Evolutionary conservation across 2,329 filamentous ascomycete genomes (phyloP), one percentile per base, ranked within the genome.

Genomic region (Neurospora sp.): DNA sequence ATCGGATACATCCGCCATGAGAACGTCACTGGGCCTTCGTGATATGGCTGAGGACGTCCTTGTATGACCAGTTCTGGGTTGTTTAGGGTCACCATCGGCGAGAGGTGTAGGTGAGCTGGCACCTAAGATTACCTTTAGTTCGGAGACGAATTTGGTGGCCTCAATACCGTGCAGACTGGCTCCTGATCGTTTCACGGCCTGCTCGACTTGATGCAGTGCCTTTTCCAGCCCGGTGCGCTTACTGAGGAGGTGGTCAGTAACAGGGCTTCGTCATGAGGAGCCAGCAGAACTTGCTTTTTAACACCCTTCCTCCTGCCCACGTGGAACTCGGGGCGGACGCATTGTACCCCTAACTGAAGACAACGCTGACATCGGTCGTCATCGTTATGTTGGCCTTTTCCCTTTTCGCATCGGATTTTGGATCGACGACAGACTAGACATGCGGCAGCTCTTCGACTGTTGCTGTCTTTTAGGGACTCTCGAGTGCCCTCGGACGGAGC

Each of bases 191-290:
- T 86, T 84, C 69, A 90, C 81, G 12, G 89, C 91, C 77, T 92
- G 88, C 75, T 92, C 89, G 71, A 93, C 89, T 76, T 92, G 90
- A 75, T 87, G 88, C 23, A 93, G 85, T 3, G 90, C 90, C 79
- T 92, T 92, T 72, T 92, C 90, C 38, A 92, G 80, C 0, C 91
- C 91, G 17, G 88, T 90, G 52, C 91, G 87, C 79, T 93, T 93
- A 78, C 90, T 92, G 72, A 17, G 46, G 11, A 69, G 2, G 17
- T 70, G 74, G 76, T 74, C 66, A 72, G 67, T 66, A 69, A 38
- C 67, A 33, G 52, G 12, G 23, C 15, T 17, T 10, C 15, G 52
- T 17, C 3, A 67, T 39, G 69, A 6, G 33, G 41, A 28, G 5
- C 66, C 11, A 11, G 57, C n/a, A 65, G 38, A 17, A 74, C 82